phyloP scores from a whole-genome alignment of 140 eudicot genomes.

The Senecio squalidus region DNA sequence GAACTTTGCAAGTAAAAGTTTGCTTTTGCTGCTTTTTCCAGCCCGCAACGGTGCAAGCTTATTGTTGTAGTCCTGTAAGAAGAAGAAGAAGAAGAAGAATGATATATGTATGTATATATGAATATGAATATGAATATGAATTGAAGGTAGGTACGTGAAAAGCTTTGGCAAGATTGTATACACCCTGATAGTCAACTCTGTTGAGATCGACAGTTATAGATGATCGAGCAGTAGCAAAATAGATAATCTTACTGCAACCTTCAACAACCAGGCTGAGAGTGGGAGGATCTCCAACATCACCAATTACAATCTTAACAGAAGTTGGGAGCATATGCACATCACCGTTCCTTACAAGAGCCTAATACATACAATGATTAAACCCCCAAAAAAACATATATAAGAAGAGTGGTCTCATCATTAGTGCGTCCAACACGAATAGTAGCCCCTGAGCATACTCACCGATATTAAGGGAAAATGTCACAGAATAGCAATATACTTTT shows the following conservation, averaged over 20 bases:
- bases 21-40: constrained; percentile 98
- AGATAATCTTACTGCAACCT: constrained; percentile 90
- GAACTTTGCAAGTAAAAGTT: constrained; percentile 87
- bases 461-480: too few relatives aligned
- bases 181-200: constrained; percentile 89
- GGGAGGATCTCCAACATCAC: constrained; percentile 88
- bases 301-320: constrained; percentile 76
- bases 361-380: background rate
- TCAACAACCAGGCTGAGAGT: constrained; percentile 59
- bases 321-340: constrained; percentile 85
- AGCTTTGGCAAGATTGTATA: constrained; percentile 86
- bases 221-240: constrained; percentile 96
- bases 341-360: constrained; percentile 80
- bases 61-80: constrained; percentile 82
- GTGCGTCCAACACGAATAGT: too few relatives aligned
- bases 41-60: constrained; percentile 84
- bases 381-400: too few relatives aligned
- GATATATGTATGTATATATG: background rate
- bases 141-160: constrained; percentile 54
- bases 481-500: too few relatives aligned
- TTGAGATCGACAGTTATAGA: constrained; percentile 93
- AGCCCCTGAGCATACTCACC: too few relatives aligned
- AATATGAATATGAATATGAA: background rate
- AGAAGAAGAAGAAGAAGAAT: constrained; percentile 30
- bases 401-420: too few relatives aligned